phyloP scores from a whole-genome alignment of 169 alveolate species.

The Eimeria acervulina region DNA sequence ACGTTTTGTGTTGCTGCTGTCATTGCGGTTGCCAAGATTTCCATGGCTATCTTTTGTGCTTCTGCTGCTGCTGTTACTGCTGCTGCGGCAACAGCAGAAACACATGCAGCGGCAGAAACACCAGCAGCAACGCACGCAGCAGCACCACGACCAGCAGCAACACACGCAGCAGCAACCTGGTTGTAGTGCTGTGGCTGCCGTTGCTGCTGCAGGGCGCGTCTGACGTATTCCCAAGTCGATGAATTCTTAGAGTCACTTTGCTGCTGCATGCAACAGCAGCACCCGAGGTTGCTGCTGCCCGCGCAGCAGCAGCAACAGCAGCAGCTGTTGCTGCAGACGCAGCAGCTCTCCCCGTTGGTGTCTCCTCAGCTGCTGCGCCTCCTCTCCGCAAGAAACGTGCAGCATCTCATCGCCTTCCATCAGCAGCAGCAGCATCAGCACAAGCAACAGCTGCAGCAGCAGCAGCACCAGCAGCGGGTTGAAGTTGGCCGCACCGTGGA shows the following conservation, averaged over 20 bases:
- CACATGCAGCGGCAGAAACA: not conserved
- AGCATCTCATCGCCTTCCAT: constrained; percentile 2
- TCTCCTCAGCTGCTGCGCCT: constrained; percentile 67
- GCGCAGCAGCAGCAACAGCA: constrained; percentile 57
- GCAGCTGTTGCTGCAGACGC: not conserved
- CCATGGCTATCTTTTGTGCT: not conserved
- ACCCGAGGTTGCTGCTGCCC: constrained; percentile 37
- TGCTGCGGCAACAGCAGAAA: not conserved
- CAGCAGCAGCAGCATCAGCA: constrained; percentile 20
- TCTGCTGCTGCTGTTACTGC: not conserved
- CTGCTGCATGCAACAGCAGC: constrained; percentile 57
- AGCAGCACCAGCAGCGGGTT: constrained; percentile 12
- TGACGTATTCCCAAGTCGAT: constrained; percentile 77
- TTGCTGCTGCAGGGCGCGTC: constrained; percentile 71
- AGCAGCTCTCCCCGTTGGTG: constrained; percentile 24
- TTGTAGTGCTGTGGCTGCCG: not conserved
- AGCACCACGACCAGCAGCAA: constrained; percentile 1
- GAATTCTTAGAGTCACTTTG: constrained; percentile 43
- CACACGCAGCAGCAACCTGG: not conserved
- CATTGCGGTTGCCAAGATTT: not conserved
- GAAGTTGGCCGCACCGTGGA: not conserved
- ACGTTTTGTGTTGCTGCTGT: not conserved
- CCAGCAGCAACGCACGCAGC: not conserved
- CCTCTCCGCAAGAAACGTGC: constrained; percentile 50
- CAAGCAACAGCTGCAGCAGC: constrained; percentile 17